Evolutionary conservation across 192 early-diverging fungal species (phyloP).

Genomic region (Coemansia sp.): DNA sequence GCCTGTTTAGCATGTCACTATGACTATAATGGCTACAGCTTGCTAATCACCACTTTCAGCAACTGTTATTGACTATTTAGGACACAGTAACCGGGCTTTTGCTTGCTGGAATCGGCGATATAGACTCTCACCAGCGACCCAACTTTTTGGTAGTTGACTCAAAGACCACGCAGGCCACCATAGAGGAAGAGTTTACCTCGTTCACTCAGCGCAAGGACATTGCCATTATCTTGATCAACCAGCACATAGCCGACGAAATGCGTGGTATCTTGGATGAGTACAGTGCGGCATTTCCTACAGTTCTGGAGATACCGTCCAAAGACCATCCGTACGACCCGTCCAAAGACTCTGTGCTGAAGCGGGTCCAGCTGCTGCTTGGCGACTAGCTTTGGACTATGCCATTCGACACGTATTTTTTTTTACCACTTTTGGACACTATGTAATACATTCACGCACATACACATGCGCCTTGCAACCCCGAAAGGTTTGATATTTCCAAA

Average conservation of each 20-base stretch:
- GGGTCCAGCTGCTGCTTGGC: constrained; percentile 78
- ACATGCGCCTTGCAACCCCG: neutral
- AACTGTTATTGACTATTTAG: constrained; percentile 42
- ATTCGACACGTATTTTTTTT: neutral
- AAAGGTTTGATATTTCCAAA: neutral
- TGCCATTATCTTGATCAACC: constrained; percentile 97
- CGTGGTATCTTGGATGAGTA: constrained; percentile 88
- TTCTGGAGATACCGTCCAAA: constrained; percentile 99
- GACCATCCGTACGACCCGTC: constrained; percentile 96
- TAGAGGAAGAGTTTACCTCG: constrained; percentile 82
- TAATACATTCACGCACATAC: neutral
- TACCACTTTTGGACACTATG: neutral
- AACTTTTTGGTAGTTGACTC: constrained; percentile 97
- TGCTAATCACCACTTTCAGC: neutral
- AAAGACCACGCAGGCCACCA: constrained; percentile 72
- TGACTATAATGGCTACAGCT: neutral
- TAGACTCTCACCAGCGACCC: constrained; percentile 85
- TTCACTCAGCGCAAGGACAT: constrained; percentile 95
- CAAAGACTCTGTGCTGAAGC: constrained; percentile 84
- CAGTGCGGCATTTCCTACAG: constrained; percentile 90
- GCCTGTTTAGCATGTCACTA: neutral
- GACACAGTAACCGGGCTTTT: constrained; percentile 95
- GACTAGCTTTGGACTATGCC: constrained; percentile 57
- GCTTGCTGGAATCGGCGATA: constrained; percentile 95
- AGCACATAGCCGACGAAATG: constrained; percentile 95